Percentiles rank a stretch among this genome's conserved stretches.
Evolutionary conservation across 176 grass and related monocot species (phyloP).

Genomic region (Lolium multiflorum): DNA sequence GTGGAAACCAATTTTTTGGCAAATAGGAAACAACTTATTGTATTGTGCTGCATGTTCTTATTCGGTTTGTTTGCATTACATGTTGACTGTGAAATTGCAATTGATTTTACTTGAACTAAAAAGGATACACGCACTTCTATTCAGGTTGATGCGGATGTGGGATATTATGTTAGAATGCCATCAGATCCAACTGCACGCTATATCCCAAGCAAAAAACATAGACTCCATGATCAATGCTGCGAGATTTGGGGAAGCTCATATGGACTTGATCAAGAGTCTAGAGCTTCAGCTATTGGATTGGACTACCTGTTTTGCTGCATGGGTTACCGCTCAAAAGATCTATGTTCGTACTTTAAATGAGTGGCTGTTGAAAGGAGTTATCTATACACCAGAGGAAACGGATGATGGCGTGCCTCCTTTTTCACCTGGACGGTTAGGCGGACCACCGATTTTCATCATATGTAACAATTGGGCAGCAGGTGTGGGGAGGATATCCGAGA

Average conservation of each 20-base stretch:
- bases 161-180: constrained; percentile 81
- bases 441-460: constrained; percentile 85
- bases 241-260: constrained; percentile 70
- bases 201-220: constrained; percentile 87
- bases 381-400: constrained; percentile 77
- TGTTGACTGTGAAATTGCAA: constrained; percentile 26
- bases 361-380: constrained; percentile 79
- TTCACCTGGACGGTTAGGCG: constrained; percentile 91
- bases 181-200: constrained; percentile 83
- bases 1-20: background rate
- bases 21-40: background rate
- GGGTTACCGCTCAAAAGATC: constrained; percentile 77
- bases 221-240: constrained; percentile 64
- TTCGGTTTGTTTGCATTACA: background rate
- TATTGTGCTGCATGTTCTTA: background rate
- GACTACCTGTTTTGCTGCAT: constrained; percentile 71
- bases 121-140: background rate
- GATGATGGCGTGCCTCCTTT: constrained; percentile 87
- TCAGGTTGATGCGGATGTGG: constrained; percentile 91
- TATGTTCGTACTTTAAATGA: constrained; percentile 69
- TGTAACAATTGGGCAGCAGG: constrained; percentile 75
- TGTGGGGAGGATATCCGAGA: constrained; percentile 68
- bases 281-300: constrained; percentile 77
- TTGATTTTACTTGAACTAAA: background rate
- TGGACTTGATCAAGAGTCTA: constrained; percentile 65